phyloP scores from a whole-genome alignment of 2,329 filamentous ascomycete species.

The Fusarium hainanense region DNA sequence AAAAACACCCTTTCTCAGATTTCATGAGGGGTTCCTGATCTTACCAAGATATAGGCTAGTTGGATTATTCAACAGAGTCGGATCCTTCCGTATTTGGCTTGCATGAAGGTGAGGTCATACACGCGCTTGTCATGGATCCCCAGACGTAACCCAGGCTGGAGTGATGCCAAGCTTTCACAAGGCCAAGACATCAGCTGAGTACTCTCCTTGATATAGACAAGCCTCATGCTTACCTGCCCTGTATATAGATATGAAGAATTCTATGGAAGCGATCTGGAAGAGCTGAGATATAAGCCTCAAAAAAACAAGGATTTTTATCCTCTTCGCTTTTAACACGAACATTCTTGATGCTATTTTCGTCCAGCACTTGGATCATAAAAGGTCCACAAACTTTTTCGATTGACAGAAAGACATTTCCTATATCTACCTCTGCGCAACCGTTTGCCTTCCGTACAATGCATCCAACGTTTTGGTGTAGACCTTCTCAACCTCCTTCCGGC shows the following conservation, averaged over 20 bases:
- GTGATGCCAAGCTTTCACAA: neutral
- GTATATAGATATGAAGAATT: neutral
- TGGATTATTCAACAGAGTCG: neutral
- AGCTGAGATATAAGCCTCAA: neutral
- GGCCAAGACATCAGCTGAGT: neutral
- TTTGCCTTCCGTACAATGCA: neutral
- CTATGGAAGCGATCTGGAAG: neutral
- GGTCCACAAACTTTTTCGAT: no score
- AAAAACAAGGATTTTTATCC: neutral
- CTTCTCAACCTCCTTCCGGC: constrained; percentile 28
- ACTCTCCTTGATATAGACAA: neutral
- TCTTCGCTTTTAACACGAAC: neutral
- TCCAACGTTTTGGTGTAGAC: constrained; percentile 11
- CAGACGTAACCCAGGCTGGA: neutral
- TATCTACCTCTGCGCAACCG: neutral
- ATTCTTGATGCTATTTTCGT: neutral
- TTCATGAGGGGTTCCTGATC: neutral
- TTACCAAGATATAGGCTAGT: neutral
- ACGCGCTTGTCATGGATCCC: neutral
- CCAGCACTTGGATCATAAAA: neutral
- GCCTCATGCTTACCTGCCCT: neutral
- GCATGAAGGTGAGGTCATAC: neutral
- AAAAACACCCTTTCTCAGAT: neutral
- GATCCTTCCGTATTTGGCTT: neutral
- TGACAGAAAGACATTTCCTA: neutral